Evolutionary conservation across 768 basidiomycete species (phyloP), one percentile per base, ranked within the genome.

Genomic region (Tremella fuciformis): DNA sequence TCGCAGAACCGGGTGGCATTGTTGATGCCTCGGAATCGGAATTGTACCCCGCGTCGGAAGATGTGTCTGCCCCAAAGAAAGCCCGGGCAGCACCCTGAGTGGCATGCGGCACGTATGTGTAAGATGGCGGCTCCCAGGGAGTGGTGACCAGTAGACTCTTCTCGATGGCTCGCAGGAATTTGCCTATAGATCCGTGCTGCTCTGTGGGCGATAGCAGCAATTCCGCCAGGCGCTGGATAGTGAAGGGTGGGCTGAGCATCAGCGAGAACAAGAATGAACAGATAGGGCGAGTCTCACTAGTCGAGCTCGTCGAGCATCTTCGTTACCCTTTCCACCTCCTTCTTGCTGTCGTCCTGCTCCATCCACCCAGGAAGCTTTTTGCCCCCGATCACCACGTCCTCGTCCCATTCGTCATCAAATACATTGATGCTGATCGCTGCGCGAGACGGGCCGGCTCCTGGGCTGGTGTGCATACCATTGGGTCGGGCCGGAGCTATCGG

Each of bases 221-320:
- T 50, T 78, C 77, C 15, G 74, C 73, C 3, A 77, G 44, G 13
- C 77, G 71, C 54, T 78, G 77, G 13, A 78, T 68, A n/a, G 77
- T 77, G 63, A 77, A 78, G 18, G 77, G 77, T 1, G 77, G 71
- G 39, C 69, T 71, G 29, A 39, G 57, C n/a, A 22, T 38, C 37
- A 24, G 46, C 46, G 9, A 56, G 50, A 46, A 6, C 22, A 1
- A 9, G n/a, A 46, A 11, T 22, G 53, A 19, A 39, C 8, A 29
- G 21, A 34, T 47, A 25, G 22, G 53, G 55, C 22, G 13, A 25
- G 50, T 13, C 46, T 37, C 26, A 57, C 55, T 57, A 25, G 55
- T 50, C 42, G 25, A 48, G 37, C 51, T 57, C 70, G 40, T 76
- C 74, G 24, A 78, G 38, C 29, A 75, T 29, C 50, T 59, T 65